Evolutionary conservation across 306 rosid genomes (phyloP).

Genomic region (Vigna radiata): DNA sequence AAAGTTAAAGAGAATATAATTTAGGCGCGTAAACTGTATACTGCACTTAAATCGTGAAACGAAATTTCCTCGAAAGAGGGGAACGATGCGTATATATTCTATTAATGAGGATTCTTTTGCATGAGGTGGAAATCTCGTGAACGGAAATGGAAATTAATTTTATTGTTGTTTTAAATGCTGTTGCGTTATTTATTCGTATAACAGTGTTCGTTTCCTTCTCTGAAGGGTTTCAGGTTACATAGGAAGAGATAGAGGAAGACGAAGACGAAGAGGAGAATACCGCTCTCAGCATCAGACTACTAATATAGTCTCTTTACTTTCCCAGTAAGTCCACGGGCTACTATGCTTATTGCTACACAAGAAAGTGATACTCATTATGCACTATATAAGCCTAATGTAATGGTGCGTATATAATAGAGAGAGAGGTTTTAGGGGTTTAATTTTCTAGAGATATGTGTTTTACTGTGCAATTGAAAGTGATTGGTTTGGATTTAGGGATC

Average conservation of each 20-base stretch:
- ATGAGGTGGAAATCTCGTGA: constrained; percentile 11
- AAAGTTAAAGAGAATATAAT: neutral
- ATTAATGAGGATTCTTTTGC: neutral
- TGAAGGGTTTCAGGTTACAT: constrained; percentile 3
- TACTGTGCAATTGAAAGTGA: constrained; percentile 19
- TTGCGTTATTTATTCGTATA: neutral
- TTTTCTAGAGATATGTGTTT: neutral
- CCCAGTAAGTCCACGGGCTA: constrained; percentile 24
- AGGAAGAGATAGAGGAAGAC: constrained; percentile 7
- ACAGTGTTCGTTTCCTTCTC: neutral
- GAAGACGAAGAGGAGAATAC: neutral
- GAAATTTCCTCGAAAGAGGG: constrained; percentile 26
- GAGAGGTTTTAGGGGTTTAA: neutral
- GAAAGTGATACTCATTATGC: neutral
- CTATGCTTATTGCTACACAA: neutral
- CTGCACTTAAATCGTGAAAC: neutral
- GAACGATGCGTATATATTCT: neutral
- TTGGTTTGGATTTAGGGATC: constrained; percentile 3
- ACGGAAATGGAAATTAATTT: neutral
- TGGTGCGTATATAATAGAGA: neutral
- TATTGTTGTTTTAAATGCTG: neutral
- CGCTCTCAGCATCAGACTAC: neutral
- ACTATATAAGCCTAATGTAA: neutral
- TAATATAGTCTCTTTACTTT: neutral
- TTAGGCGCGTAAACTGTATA: neutral